Evolutionary conservation across 805 yeast genomes (phyloP), one percentile per base, ranked within the genome.

Genomic region (Danielia oregonensis): DNA sequence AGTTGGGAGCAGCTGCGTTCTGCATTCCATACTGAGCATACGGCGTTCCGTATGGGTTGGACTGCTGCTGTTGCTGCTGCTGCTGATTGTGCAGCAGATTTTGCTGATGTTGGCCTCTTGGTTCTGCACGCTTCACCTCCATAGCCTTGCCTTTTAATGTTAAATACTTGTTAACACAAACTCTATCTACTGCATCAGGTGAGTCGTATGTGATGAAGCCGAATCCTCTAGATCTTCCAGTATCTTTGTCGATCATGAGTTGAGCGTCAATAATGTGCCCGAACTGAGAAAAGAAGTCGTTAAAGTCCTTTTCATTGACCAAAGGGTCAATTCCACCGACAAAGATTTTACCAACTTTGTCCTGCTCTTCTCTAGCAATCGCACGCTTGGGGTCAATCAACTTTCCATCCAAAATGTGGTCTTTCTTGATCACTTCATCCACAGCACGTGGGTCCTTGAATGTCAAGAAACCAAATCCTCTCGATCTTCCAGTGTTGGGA

Each of bases 351-450:
- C 97, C 96, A 12, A 96, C 87, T 57, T 85, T 86, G 57, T 89
- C 96, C 62, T 91, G 98, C 60, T 91, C 97, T 57, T 91, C 97
- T 59, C 86, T 83, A 23, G 97, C 97, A 52, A 91, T 91, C 17
- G 98, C 97, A 52, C 97, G 77, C 60, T 91, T 91, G 25, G 98
- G 97, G 58, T 91, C 98, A 56, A 91, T 93, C 40, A 91, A 83
- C 61, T 91, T 91, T 44, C 97, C 97, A 55, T 91, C 98, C 33
- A 91, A 68, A 35, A 86, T 77, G 58, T 91, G 98, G 54, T 85
- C 93, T 41, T 84, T 79, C 46, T 78, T 79, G 48, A 91, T 74
- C 35, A 91, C 97, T 46, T 77, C 84, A 54, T 86, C 91, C 24
- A 91, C 97, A 26, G 93, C 78, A 18, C 69, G 62, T n/a, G 95